Conservation (phyloP, 2,329 filamentous ascomycete species). For the Tolypocladium capitatum region DNA sequence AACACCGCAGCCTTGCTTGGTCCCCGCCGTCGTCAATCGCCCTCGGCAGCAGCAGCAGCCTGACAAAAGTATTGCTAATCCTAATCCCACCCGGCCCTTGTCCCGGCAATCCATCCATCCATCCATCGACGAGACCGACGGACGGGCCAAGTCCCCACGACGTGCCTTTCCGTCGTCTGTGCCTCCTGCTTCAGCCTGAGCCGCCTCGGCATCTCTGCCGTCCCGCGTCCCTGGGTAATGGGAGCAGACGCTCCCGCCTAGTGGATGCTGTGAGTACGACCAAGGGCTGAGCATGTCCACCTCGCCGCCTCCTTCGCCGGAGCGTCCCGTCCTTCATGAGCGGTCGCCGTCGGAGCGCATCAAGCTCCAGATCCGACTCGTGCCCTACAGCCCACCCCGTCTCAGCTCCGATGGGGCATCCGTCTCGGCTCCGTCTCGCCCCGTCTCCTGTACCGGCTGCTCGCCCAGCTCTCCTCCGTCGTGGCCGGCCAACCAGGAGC, state of each 20-base stretch:
- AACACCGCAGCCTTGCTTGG: background rate
- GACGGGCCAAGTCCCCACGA: background rate
- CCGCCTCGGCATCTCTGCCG: background rate
- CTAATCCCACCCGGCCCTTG: background rate
- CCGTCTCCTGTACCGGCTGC: conserved; percentile 11
- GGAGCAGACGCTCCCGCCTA: background rate
- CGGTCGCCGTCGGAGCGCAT: conserved; percentile 6
- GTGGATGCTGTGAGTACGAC: background rate
- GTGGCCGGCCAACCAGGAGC: conserved; percentile 1
- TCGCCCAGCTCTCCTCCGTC: background rate
- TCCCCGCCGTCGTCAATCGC: background rate
- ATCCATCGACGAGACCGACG: background rate
- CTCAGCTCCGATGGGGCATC: conserved; percentile 16
- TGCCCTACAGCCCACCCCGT: conserved; percentile 25
- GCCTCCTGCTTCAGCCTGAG: background rate
- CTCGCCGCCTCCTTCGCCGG: conserved; percentile 15
- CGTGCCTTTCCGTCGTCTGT: background rate
- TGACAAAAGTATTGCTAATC: background rate
- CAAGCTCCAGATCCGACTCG: conserved; percentile 22
- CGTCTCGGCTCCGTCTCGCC: conserved; percentile 9
- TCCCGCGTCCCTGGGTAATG: background rate
- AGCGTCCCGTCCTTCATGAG: conserved; percentile 13
- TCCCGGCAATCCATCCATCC: background rate
- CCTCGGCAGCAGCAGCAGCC: background rate
- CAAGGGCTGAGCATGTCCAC: conserved; percentile 17